These are phyloP conservation scores for Acacia confusa DNA, from an alignment of 306 rosid species.

Conservation along the genomic window DNA sequence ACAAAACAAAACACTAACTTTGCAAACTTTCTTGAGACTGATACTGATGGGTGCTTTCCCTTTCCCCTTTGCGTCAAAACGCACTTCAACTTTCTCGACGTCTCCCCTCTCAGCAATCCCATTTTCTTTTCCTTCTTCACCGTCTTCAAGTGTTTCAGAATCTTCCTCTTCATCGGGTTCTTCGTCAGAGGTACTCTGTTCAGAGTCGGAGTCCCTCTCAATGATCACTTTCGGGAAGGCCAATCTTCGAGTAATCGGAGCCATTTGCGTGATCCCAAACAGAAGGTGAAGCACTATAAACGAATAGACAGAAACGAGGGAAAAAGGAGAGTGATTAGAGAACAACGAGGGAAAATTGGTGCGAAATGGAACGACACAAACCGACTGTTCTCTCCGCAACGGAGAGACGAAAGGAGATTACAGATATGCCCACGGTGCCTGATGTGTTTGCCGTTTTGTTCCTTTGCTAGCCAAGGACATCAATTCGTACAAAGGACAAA, in stretches of 20 bases:
- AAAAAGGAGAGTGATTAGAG: not conserved
- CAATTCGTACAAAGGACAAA: not conserved
- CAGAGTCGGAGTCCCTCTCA: slow-evolving; percentile 75
- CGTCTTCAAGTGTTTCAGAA: slow-evolving; percentile 10
- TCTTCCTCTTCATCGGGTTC: slow-evolving; percentile 42
- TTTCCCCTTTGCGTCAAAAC: slow-evolving; percentile 44
- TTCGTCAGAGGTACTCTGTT: slow-evolving; percentile 72
- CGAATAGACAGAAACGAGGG: not conserved
- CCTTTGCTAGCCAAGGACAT: not conserved
- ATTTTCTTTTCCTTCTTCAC: slow-evolving; percentile 26
- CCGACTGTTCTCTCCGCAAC: not conserved
- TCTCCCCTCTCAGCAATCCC: slow-evolving; percentile 27
- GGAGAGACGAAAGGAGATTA: not conserved
- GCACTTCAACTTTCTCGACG: slow-evolving; percentile 40
- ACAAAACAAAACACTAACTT: slow-evolving; percentile 39
- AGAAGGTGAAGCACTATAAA: slow-evolving; percentile 6
- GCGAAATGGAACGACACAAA: not conserved
- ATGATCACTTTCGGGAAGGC: slow-evolving; percentile 66
- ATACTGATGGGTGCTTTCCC: slow-evolving; percentile 65
- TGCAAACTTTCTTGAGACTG: slow-evolving; percentile 82
- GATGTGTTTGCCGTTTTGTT: not conserved
- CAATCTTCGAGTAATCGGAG: slow-evolving; percentile 62
- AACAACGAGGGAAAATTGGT: not conserved
- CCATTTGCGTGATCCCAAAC: slow-evolving; percentile 44
- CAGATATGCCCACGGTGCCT: not conserved